Evolutionary conservation across 345 rosid species (phyloP).

Genomic region (Corchorus capsularis): DNA sequence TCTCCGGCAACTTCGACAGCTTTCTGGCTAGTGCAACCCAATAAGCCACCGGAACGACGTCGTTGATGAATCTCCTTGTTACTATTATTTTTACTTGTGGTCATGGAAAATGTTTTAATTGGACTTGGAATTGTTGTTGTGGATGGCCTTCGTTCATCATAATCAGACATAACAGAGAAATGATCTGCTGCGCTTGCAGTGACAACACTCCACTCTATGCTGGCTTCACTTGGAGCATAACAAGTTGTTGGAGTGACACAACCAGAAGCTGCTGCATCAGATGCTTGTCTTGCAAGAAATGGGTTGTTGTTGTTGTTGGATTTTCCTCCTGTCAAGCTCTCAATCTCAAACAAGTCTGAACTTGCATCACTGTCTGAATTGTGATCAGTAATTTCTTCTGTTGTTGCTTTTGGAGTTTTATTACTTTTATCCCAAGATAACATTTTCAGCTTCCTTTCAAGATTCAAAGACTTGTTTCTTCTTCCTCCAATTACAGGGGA

Average conservation of each 20-base stretch:
- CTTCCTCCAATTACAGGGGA: constrained; percentile 44
- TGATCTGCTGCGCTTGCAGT: constrained; percentile 77
- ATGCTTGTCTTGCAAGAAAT: constrained; percentile 57
- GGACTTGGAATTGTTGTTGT: constrained; percentile 28
- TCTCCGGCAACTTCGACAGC: constrained; percentile 65
- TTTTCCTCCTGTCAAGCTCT: constrained; percentile 54
- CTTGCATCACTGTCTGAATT: constrained; percentile 61
- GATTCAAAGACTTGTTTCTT: constrained; percentile 32
- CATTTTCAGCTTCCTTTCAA: constrained; percentile 51
- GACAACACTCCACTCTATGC: constrained; percentile 89
- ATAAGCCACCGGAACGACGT: constrained; percentile 38
- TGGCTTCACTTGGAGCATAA: constrained; percentile 87
- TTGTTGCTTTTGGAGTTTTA: constrained; percentile 34
- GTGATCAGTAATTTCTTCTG: constrained; percentile 21
- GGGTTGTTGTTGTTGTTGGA: constrained; percentile 43
- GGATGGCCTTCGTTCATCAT: constrained; percentile 46
- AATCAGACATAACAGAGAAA: constrained; percentile 62
- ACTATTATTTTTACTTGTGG: constrained; percentile 19
- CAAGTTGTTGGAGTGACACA: constrained; percentile 50
- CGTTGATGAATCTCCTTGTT: constrained; percentile 37
- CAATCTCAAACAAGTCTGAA: constrained; percentile 87
- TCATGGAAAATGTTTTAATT: constrained; percentile 26
- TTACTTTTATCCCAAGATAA: constrained; percentile 56
- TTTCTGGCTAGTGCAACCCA: constrained; percentile 80
- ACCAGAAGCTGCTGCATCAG: constrained; percentile 50